A percentile compares a stretch with the other conserved stretches of the same genome.
These are phyloP conservation scores for Pleodorina starrii DNA, from an alignment of 139 green algal species.

Conservation along the genomic window DNA sequence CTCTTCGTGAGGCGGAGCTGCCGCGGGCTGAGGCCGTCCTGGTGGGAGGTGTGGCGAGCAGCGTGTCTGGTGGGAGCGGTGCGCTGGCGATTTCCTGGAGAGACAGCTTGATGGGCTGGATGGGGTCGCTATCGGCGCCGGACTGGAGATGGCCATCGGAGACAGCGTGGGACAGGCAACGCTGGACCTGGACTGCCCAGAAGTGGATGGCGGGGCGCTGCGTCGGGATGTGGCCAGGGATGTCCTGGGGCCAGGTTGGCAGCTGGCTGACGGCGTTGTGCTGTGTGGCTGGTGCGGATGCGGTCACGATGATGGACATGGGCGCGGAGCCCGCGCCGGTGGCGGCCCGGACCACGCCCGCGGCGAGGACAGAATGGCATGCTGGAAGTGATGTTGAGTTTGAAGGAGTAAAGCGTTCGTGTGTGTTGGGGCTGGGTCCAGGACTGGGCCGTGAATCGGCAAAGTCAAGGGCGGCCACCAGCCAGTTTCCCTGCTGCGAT, in stretches of 20 bases:
- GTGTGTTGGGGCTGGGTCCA: neutral
- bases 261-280: neutral
- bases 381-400: neutral
- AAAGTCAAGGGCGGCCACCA: neutral
- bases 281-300: neutral
- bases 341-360: slow-evolving; percentile 11
- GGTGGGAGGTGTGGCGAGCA: too few relatives aligned
- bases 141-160: neutral
- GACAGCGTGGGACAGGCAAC: neutral
- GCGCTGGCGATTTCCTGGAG: neutral
- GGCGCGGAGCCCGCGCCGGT: neutral
- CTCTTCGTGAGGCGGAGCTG: too few relatives aligned
- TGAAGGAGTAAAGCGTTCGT: neutral
- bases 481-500: neutral
- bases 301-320: neutral
- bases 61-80: too few relatives aligned
- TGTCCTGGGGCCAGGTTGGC: neutral
- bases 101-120: too few relatives aligned
- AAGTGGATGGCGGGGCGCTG: neutral
- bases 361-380: neutral
- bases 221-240: neutral
- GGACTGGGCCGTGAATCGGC: neutral
- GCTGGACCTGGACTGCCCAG: neutral
- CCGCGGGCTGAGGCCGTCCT: too few relatives aligned
- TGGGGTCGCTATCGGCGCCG: neutral